Base-by-base conservation (phyloP, 139 green algal genomes). In the Chlorella sp. region DNA sequence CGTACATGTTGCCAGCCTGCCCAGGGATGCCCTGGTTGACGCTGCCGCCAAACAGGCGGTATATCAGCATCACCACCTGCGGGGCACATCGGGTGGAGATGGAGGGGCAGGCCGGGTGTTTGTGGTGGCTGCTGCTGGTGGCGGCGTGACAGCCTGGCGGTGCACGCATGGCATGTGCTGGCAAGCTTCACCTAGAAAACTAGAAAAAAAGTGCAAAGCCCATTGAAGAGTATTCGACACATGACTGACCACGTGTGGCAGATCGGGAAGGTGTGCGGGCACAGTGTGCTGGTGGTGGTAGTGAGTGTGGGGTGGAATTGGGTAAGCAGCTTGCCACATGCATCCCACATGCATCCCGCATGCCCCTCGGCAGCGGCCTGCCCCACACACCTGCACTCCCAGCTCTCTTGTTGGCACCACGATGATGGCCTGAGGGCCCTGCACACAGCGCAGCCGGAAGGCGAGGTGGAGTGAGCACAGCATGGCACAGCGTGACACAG, bases 321-420 rank as follows among this genome's bases (percentile, higher is more conserved):
- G 64, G 64, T 3, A 7, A 73, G 64, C 30, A 83, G 19, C 71
- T 32, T 39, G 15, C 34, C 5, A 81, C 22, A n/a, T 36, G 28
- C 28, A 36, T 2, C 75, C 75, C 42, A n/a, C 34, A n/a, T 19
- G 69, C 69, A 39, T 19, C 69, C 32, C 69, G 4, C 69, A 34
- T 34, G 69, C 69, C 37, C 26, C 69, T 77, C 69, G 14, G 28
- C 24, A 26, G 22, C 69, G 2, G 28, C 69, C 14, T 3, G 21
- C 1, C 9, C 24, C 18, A 30, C 42, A 37, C 60, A 93, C 91
- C 94, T 99, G 97, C 80, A 98, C 97, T 14, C 97, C 97, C 88
- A 99, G 94, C 92, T 99, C 97, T 71, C 96, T 91, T 0, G 95
- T 97, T 0, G 97, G 97, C 66, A 98, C 96, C 66, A 99, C 80